These are phyloP conservation scores for Sphagnum magellanicum DNA, from an alignment of 228 moss, liverwort and hornwort genomes.

Conservation along the genomic window DNA sequence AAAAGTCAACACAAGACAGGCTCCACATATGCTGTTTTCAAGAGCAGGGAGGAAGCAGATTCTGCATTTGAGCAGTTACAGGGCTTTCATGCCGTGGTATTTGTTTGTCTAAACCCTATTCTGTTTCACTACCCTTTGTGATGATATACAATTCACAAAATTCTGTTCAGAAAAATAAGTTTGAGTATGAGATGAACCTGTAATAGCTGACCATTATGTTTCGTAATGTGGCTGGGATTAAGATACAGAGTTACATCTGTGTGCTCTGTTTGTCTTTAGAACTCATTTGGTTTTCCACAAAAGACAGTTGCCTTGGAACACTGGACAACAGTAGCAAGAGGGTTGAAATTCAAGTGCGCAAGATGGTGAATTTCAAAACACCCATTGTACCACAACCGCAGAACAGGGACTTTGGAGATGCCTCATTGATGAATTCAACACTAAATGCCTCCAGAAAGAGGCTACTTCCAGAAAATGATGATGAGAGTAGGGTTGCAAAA, in stretches of 20 bases:
- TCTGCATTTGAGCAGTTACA: conserved; percentile 26
- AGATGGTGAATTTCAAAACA: conserved; percentile 20
- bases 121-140: not conserved
- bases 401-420: conserved; percentile 6
- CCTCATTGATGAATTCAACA: not conserved
- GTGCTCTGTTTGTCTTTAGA: conserved; percentile 13
- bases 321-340: conserved; percentile 11
- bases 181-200: not conserved
- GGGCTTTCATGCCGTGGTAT: conserved; percentile 24
- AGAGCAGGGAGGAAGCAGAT: conserved; percentile 30
- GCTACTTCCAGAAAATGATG: not conserved
- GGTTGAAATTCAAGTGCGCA: conserved; percentile 32
- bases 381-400: conserved; percentile 5
- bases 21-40: conserved; percentile 31
- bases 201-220: not conserved
- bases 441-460: conserved; percentile 12
- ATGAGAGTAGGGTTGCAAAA: conserved; percentile 1
- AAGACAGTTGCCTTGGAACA: conserved; percentile 20
- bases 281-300: conserved; percentile 31
- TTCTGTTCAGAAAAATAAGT: not conserved
- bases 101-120: not conserved
- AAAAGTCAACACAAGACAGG: conserved; percentile 33
- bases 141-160: not conserved
- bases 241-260: not conserved
- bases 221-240: not conserved